A percentile compares a stretch with the other conserved stretches of the same genome.
Evolutionary conservation across 805 yeast genomes (phyloP).

Genomic region (Limtongia smithiae): DNA sequence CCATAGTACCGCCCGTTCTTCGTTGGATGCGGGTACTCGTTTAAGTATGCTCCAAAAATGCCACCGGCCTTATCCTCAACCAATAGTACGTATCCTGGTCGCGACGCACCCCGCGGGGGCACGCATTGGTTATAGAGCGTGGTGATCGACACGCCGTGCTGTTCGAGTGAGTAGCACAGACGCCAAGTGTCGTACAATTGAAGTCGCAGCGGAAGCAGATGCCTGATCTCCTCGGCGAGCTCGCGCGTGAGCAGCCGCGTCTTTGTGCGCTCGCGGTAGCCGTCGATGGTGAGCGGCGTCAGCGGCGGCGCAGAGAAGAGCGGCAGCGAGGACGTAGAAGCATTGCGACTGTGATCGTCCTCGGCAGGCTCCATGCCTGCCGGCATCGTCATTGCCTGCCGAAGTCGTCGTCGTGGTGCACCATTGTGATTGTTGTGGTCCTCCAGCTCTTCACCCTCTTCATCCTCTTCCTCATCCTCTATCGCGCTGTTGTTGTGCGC

Average conservation of each 20-base stretch:
- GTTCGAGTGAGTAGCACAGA: slow-evolving; percentile 78
- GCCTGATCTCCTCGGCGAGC: slow-evolving; percentile 71
- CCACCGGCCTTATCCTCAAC: slow-evolving; percentile 51
- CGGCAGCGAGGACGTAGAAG: neutral
- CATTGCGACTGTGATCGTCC: neutral
- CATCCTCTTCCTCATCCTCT: slow-evolving; percentile 5
- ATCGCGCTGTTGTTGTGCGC: slow-evolving; percentile 8
- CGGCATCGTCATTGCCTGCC: too few species aligned
- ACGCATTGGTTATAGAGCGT: slow-evolving; percentile 63
- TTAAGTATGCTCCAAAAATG: slow-evolving; percentile 45
- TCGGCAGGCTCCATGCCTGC: too few species aligned
- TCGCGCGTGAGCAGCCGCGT: slow-evolving; percentile 56
- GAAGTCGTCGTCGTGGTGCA: too few species aligned
- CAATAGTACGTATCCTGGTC: slow-evolving; percentile 70
- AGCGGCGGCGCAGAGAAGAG: slow-evolving; percentile 41
- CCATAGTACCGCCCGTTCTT: slow-evolving; percentile 79
- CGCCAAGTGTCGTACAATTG: slow-evolving; percentile 78
- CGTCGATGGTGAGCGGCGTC: slow-evolving; percentile 54
- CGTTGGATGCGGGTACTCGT: slow-evolving; percentile 68
- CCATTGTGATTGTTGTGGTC: too few species aligned
- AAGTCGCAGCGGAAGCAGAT: slow-evolving; percentile 69
- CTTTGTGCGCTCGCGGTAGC: slow-evolving; percentile 58
- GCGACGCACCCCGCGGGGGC: slow-evolving; percentile 42
- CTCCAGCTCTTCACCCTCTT: neutral
- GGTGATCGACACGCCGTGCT: slow-evolving; percentile 81